Base-by-base conservation (phyloP, 202 grass and related monocot species). In the Eragrostis tef region DNA sequence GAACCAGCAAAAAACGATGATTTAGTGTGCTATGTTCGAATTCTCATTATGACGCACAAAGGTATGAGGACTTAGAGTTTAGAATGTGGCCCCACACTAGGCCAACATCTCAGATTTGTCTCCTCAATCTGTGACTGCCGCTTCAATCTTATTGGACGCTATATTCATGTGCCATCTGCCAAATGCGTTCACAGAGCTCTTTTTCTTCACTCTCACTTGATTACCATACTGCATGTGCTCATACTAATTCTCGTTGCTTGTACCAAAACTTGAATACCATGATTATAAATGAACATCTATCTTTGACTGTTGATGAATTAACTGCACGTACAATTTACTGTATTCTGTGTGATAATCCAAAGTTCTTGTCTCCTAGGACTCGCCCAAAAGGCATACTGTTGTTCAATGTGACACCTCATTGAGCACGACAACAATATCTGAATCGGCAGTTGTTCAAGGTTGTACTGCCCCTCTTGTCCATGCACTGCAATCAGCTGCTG, bases 401-500 rank as follows among this genome's bases (percentile, higher is more conserved):
- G 81, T 66, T n/a, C 81, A 59, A 26, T 89, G 73, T 72, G 45
- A 50, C 42, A 67, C 53, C 64, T 59, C 78, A 46, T 22, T 48
- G n/a, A 65, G 26, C 25, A 36, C 5, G 0, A 49, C 45, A 72
- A 34, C 49, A 80, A 80, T 49, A 60, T 62, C 73, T 46, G 70
- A 68, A n/a, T 81, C 60, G 77, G 12, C 1, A 53, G 31, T 9
- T 64, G 12, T 20, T 25, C 68, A 85, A 72, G 63, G 44, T 77
- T 62, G 6, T 66, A 54, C 73, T 15, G 80, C 86, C 26, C 92
- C 90, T 50, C 86, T 98, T 41, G 52, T 93, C 77, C 51, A 89
- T 26, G 94, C 90, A 64, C 79, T 98, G 34, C 71, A 94, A 69
- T 88, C 75, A 65, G 80, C 86, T 75, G 90, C 90, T 49, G 72